Evolutionary conservation across 306 rosid species (phyloP).

Genomic region (Medicago truncatula): DNA sequence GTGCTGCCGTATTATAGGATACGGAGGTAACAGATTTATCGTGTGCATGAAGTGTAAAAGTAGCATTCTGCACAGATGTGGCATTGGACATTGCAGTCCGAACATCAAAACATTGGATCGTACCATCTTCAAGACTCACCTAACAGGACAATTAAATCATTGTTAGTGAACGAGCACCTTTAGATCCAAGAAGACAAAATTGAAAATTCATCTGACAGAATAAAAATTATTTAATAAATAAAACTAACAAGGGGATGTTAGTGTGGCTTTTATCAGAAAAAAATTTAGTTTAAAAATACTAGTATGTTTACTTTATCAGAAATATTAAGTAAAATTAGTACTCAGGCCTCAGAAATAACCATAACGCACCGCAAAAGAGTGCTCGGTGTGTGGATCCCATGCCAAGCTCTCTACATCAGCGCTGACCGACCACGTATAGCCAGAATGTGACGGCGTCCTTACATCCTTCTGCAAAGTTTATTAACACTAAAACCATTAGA

Average conservation of each 20-base stretch:
- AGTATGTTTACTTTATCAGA: not conserved
- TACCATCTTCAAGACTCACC: slow-evolving; percentile 96
- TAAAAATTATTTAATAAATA: not conserved
- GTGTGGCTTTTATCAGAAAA: not conserved
- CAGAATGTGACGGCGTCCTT: slow-evolving; percentile 80
- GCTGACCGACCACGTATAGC: slow-evolving; percentile 78
- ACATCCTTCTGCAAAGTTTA: slow-evolving; percentile 79
- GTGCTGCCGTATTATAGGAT: slow-evolving; percentile 68
- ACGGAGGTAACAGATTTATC: slow-evolving; percentile 79
- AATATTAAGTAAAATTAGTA: not conserved
- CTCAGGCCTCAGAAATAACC: slow-evolving; percentile 30
- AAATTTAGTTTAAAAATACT: not conserved
- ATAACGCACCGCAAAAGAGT: slow-evolving; percentile 80
- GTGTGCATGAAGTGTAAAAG: slow-evolving; percentile 92
- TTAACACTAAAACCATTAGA: slow-evolving; percentile 32
- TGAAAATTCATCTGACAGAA: slow-evolving; percentile 12
- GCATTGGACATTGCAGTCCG: slow-evolving; percentile 65
- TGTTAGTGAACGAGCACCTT: slow-evolving; percentile 17
- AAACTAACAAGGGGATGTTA: not conserved
- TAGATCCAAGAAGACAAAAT: slow-evolving; percentile 15
- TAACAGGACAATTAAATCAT: slow-evolving; percentile 44
- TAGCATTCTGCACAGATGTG: slow-evolving; percentile 58
- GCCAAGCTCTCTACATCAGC: slow-evolving; percentile 94
- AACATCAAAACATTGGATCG: slow-evolving; percentile 81
- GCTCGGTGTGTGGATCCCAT: slow-evolving; percentile 90